These are phyloP conservation scores for Teunomyces pallodes DNA, from an alignment of 805 yeast genomes.

Conservation along the genomic window DNA sequence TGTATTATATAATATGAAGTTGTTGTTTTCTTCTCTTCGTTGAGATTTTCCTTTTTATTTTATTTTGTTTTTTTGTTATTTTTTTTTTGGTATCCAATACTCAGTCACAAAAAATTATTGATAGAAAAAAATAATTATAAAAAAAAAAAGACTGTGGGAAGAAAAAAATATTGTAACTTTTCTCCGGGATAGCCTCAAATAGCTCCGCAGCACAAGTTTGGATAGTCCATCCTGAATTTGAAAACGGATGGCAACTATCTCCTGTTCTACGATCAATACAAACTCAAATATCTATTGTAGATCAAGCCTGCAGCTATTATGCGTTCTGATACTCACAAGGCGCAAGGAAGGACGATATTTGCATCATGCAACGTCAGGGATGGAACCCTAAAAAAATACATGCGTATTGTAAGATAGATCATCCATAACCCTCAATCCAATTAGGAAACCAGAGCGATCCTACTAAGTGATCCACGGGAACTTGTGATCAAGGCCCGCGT, in stretches of 20 bases:
- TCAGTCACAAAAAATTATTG: neutral
- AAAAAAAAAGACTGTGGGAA: neutral
- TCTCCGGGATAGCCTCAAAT: neutral
- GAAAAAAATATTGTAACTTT: neutral
- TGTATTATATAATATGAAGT: constrained; percentile 1
- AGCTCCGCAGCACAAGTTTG: neutral
- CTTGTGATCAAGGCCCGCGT: neutral
- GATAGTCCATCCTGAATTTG: neutral
- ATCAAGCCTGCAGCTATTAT: neutral
- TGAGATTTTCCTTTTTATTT: constrained; percentile 3
- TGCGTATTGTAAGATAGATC: neutral
- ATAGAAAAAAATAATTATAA: neutral
- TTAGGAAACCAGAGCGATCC: neutral
- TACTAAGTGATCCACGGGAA: neutral
- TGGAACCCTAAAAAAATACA: neutral
- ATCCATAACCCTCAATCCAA: neutral
- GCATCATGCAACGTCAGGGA: constrained; percentile 3
- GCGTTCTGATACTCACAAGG: neutral
- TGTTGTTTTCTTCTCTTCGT: constrained; percentile 4
- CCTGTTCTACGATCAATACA: neutral
- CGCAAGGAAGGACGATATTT: constrained; percentile 2
- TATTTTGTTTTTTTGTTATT: constrained; percentile 1
- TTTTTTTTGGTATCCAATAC: constrained; percentile 1
- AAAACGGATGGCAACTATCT: neutral
- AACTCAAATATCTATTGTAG: neutral